Percentiles rank a stretch among this genome's conserved stretches.
Evolutionary conservation across 1,139 yeast genomes (phyloP).

Genomic region (Chernovozyma sophiae-reginae): DNA sequence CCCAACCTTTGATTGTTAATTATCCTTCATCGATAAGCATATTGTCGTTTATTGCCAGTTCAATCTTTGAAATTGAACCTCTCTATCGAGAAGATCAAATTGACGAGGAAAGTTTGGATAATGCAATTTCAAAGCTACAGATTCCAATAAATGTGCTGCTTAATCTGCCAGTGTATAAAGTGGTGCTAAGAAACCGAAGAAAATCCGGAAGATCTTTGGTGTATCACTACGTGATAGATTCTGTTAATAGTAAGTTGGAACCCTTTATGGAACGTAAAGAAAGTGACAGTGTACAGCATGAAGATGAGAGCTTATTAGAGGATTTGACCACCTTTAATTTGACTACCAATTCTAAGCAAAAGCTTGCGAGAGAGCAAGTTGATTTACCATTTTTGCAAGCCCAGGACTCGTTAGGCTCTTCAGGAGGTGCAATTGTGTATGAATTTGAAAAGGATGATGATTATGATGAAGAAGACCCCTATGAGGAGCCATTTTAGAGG

Average conservation of each 20-base stretch:
- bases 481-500: constrained; percentile 84
- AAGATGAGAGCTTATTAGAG: constrained; percentile 48
- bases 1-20: constrained; percentile 15
- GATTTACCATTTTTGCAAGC: constrained; percentile 89
- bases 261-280: constrained; percentile 24
- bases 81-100: constrained; percentile 13
- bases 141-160: constrained; percentile 41
- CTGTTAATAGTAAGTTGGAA: constrained; percentile 47
- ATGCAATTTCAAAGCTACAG: constrained; percentile 35
- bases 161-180: constrained; percentile 44
- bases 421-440: constrained; percentile 86
- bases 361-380: constrained; percentile 74
- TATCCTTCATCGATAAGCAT: constrained; percentile 52
- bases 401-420: constrained; percentile 68
- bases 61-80: constrained; percentile 60
- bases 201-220: constrained; percentile 77
- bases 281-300: constrained; percentile 18
- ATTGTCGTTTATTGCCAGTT: constrained; percentile 65
- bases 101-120: constrained; percentile 50
- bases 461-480: constrained; percentile 96
- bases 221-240: constrained; percentile 52
- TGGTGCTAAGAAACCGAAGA: constrained; percentile 62
- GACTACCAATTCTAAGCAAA: constrained; percentile 70
- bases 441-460: constrained; percentile 84
- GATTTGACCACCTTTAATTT: constrained; percentile 86